Percentiles rank a stretch among this genome's conserved stretches.
These are phyloP conservation scores for Scedosporium minutisporum DNA, from an alignment of 2,329 filamentous ascomycete species.

Conservation along the genomic window DNA sequence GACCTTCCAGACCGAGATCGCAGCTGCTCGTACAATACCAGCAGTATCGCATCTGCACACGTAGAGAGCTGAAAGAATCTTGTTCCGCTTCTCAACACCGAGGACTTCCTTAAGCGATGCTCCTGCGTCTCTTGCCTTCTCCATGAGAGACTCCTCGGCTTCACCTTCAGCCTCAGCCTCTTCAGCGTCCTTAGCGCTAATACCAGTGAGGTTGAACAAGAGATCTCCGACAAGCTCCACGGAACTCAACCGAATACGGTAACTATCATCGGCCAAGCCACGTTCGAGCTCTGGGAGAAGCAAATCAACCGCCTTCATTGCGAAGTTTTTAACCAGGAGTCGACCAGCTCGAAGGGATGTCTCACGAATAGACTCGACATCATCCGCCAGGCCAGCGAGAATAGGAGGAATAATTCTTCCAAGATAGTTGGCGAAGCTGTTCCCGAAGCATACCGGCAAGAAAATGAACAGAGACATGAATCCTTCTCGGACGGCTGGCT, in stretches of 20 bases:
- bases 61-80: slow-evolving; percentile 92
- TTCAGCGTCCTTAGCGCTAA: slow-evolving; percentile 66
- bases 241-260: slow-evolving; percentile 95
- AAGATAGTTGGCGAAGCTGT: slow-evolving; percentile 94
- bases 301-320: slow-evolving; percentile 86
- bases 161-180: slow-evolving; percentile 52
- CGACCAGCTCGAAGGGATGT: slow-evolving; percentile 91
- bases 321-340: slow-evolving; percentile 96
- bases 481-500: slow-evolving; percentile 83
- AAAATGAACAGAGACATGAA: slow-evolving; percentile 99
- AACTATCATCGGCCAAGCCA: slow-evolving; percentile 92
- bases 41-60: slow-evolving; percentile 97
- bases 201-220: slow-evolving; percentile 93
- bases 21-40: slow-evolving; percentile 77
- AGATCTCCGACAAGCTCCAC: slow-evolving; percentile 95
- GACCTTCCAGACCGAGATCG: slow-evolving; percentile 93
- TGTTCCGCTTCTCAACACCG: slow-evolving; percentile 93
- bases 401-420: slow-evolving; percentile 94
- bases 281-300: slow-evolving; percentile 90
- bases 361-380: slow-evolving; percentile 91
- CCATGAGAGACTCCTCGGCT: slow-evolving; percentile 70
- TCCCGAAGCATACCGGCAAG: slow-evolving; percentile 96
- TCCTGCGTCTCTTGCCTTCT: slow-evolving; percentile 72
- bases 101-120: slow-evolving; percentile 90
- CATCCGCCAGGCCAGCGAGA: slow-evolving; percentile 85